Base-by-base conservation (phyloP, 352 stramenopile species). In the Thraustotheca clavata region DNA sequence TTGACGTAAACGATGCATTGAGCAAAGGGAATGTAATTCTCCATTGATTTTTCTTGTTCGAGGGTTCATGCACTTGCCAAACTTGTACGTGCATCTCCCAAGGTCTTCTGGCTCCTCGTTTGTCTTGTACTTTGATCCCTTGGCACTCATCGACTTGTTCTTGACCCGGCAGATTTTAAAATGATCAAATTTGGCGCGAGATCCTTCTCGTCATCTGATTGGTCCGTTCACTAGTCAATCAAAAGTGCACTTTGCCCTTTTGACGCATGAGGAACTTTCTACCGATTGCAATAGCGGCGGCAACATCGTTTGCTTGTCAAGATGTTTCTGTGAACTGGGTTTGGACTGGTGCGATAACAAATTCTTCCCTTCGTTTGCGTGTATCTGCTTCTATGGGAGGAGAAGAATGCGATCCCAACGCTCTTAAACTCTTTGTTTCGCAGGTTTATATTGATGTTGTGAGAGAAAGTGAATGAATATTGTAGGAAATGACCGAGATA, bases 261-360 rank as follows among this genome's bases (percentile, higher is more conserved):
- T n/a, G n/a, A n/a, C n/a, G n/a, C n/a, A n/a, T n/a, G n/a, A n/a
- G n/a, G n/a, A n/a, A n/a, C n/a, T n/a, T n/a, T n/a, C n/a, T n/a
- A n/a, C n/a, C n/a, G n/a, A n/a, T n/a, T n/a, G n/a, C n/a, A n/a
- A n/a, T n/a, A n/a, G n/a, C n/a, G n/a, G 43, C 43, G 24, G 43
- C 39, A 24, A 47, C 34, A 2, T 24, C 43, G 24, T 1, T 24
- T 2, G n/a, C 43, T 9, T 52, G 43, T 31, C 11, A 54, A 7
- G 55, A 39, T 31, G 46, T 33, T 22, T 32, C 46, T 8, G 60
- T 50, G 4, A 62, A 68, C 18, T 68, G 60, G 60, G 49, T 61
- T 16, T 68, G 60, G 60, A 49, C 5, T 20, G 60, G 60, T n/a
- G 60, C 60, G 16, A 60, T 68, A 18, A 68, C 60, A 5, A 68